Percentiles rank a stretch among this genome's conserved stretches.
These are phyloP conservation scores for Populus pruinosa DNA, from an alignment of 345 rosid genomes.

Conservation along the genomic window DNA sequence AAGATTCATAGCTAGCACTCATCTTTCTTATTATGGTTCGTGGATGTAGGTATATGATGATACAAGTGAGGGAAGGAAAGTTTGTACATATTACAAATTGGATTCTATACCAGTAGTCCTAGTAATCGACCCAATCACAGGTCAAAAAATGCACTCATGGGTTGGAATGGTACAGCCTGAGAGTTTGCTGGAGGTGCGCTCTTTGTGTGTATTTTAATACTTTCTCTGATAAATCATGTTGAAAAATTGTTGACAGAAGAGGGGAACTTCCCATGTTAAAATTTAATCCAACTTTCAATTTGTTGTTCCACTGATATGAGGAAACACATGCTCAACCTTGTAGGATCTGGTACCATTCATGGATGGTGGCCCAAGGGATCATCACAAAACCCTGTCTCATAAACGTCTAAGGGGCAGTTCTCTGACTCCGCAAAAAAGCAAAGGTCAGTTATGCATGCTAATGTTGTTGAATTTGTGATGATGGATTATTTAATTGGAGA, in stretches of 20 bases:
- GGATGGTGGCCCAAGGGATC: constrained; percentile 92
- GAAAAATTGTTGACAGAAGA: neutral
- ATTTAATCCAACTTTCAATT: neutral
- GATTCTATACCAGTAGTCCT: constrained; percentile 87
- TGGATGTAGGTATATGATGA: constrained; percentile 72
- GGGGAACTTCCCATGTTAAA: neutral
- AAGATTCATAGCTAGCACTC: neutral
- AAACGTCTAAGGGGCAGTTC: constrained; percentile 84
- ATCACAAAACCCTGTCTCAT: constrained; percentile 63
- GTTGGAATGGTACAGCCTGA: constrained; percentile 90
- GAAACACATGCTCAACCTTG: constrained; percentile 6
- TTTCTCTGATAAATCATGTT: neutral
- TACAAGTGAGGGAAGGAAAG: constrained; percentile 87
- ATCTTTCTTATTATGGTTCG: neutral
- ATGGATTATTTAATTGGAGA: neutral
- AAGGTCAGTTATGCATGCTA: constrained; percentile 36
- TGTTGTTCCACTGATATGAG: constrained; percentile 9
- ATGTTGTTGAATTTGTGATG: neutral
- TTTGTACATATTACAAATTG: constrained; percentile 81
- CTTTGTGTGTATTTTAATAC: neutral
- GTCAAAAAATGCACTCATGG: constrained; percentile 92
- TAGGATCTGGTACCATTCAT: constrained; percentile 84
- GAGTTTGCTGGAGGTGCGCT: constrained; percentile 68
- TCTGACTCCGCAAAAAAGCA: constrained; percentile 53
- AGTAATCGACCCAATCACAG: constrained; percentile 92